Conservation (phyloP, 768 basidiomycete genomes). For the Podaxis sp. region DNA sequence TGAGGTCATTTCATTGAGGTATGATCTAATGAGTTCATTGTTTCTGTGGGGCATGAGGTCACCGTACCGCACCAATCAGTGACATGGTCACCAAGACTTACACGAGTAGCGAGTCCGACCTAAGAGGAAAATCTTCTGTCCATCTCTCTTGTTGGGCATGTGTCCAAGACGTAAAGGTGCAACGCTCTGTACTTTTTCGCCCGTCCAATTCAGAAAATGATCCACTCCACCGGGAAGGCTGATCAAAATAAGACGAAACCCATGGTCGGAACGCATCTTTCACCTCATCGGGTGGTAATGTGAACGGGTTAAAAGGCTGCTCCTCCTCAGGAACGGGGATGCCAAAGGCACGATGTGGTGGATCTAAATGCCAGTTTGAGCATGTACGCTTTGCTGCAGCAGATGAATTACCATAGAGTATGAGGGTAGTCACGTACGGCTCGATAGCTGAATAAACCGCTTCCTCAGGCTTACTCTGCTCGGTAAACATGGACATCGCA, state of each 20-base stretch:
- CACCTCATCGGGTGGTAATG: neutral
- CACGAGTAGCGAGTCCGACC: neutral
- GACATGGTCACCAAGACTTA: neutral
- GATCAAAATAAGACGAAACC: neutral
- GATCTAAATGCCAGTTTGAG: neutral
- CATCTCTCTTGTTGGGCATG: neutral
- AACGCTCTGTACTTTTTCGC: neutral
- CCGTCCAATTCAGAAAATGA: neutral
- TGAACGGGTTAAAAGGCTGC: neutral
- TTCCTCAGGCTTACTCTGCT: neutral
- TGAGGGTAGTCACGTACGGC: conserved; percentile 1
- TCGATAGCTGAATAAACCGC: neutral
- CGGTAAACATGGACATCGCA: neutral
- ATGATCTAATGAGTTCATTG: neutral
- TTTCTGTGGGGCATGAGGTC: no score
- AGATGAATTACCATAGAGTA: conserved; percentile 4
- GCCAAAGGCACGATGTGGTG: neutral
- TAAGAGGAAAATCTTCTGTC: neutral
- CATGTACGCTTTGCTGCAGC: neutral
- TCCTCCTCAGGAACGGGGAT: neutral
- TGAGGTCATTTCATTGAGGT: neutral
- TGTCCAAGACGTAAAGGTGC: neutral
- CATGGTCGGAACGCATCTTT: neutral
- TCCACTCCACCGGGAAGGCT: neutral
- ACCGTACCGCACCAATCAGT: neutral